Evolutionary conservation across 345 rosid genomes (phyloP).

Genomic region (Eucalyptus lansdowneana): DNA sequence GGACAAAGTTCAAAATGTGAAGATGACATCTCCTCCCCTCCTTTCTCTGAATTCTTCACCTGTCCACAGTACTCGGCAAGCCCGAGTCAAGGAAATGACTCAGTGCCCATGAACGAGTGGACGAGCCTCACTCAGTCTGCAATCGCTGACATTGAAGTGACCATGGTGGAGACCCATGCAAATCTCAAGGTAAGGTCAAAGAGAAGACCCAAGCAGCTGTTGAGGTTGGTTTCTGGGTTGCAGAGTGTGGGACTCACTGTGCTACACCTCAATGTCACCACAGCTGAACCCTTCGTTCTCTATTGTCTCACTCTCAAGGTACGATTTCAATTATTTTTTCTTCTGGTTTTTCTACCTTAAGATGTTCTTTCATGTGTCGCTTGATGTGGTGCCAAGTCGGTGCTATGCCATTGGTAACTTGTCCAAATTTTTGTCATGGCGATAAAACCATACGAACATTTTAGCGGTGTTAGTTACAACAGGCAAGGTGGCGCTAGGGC

Average conservation of each 20-base stretch:
- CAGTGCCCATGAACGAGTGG: background rate
- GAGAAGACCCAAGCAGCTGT: constrained; percentile 51
- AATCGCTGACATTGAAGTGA: constrained; percentile 64
- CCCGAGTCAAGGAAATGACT: constrained; percentile 7
- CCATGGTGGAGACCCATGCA: constrained; percentile 72
- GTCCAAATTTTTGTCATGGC: background rate
- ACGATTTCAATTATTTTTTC: background rate
- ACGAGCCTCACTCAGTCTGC: background rate
- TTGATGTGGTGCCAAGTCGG: background rate
- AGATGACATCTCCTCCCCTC: background rate
- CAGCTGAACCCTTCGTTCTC: constrained; percentile 46
- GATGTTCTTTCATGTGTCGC: background rate
- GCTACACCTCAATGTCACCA: constrained; percentile 70
- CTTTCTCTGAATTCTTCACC: constrained; percentile 50
- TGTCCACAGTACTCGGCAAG: constrained; percentile 38
- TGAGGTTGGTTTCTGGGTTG: constrained; percentile 55
- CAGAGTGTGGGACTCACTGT: constrained; percentile 46
- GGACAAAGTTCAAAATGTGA: background rate
- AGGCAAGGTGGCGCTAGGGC: background rate
- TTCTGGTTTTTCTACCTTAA: background rate
- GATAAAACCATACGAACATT: background rate
- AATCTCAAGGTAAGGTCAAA: constrained; percentile 61
- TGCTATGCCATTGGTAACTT: background rate
- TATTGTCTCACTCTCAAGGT: constrained; percentile 84
- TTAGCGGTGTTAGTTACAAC: background rate